A percentile compares a stretch with the other conserved stretches of the same genome.
phyloP scores from a whole-genome alignment of 768 basidiomycete species.

The Mycena crocata region DNA sequence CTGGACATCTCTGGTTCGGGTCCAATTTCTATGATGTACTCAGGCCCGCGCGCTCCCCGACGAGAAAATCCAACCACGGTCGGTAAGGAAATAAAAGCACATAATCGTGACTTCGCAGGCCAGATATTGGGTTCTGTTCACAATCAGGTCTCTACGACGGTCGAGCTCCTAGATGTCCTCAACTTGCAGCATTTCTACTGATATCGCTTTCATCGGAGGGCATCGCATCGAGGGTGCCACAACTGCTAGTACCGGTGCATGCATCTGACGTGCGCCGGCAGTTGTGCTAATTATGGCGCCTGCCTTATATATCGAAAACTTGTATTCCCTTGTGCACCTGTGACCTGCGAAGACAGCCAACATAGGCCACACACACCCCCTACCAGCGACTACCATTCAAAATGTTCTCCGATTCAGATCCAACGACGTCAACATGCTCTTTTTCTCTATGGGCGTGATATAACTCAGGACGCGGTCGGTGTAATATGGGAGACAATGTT shows the following conservation, averaged over 20 bases:
- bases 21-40: not conserved
- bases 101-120: too few species aligned
- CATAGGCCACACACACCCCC: not conserved
- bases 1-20: not conserved
- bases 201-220: too few species aligned
- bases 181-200: too few species aligned
- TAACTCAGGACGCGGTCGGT: constrained; percentile 13
- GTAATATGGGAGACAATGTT: constrained; percentile 25
- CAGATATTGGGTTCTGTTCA: too few species aligned
- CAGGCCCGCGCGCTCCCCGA: not conserved
- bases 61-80: too few species aligned
- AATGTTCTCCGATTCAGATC: constrained; percentile 9
- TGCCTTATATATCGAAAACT: not conserved
- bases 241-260: too few species aligned
- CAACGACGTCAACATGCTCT: constrained; percentile 13
- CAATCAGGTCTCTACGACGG: too few species aligned
- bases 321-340: not conserved
- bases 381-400: not conserved
- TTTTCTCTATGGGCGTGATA: constrained; percentile 1
- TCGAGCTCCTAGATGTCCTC: too few species aligned
- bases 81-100: too few species aligned
- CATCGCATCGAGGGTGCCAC: too few species aligned
- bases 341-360: not conserved
- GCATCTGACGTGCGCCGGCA: not conserved
- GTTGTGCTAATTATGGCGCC: not conserved